Percentiles rank a stretch among this genome's conserved stretches.
Conservation (phyloP, 805 yeast genomes). For the Monosporozyma aerobia region DNA sequence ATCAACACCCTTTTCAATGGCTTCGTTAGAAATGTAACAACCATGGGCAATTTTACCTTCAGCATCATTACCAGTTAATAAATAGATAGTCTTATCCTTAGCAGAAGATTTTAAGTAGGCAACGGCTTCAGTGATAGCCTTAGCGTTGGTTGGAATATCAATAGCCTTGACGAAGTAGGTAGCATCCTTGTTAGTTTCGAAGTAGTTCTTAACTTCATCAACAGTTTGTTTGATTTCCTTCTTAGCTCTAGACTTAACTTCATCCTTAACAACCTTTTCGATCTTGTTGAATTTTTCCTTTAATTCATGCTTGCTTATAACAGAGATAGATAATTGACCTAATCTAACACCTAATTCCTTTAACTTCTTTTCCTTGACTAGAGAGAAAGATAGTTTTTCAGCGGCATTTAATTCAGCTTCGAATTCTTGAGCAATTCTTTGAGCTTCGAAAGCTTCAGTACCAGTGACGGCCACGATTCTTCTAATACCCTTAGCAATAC, state of each 20-base stretch:
- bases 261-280: constrained; percentile 84
- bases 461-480: constrained; percentile 98
- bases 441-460: constrained; percentile 80
- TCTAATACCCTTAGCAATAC: constrained; percentile 97
- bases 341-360: constrained; percentile 79
- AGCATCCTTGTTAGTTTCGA: constrained; percentile 43
- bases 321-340: constrained; percentile 75
- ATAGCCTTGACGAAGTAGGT: constrained; percentile 58
- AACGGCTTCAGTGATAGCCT: constrained; percentile 89
- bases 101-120: constrained; percentile 69
- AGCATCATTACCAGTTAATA: constrained; percentile 59
- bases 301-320: constrained; percentile 66
- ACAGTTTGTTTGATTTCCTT: constrained; percentile 74
- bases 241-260: constrained; percentile 78
- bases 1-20: constrained; percentile 58
- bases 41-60: constrained; percentile 88
- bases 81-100: constrained; percentile 65
- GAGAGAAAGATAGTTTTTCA: constrained; percentile 58
- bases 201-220: constrained; percentile 66
- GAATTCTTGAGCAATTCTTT: constrained; percentile 70
- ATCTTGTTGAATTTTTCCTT: constrained; percentile 65
- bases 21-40: constrained; percentile 70
- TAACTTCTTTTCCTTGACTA: constrained; percentile 68
- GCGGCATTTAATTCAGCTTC: constrained; percentile 50
- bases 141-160: constrained; percentile 72